Conservation (phyloP, 106 monocot species). For the Allium cepa region DNA sequence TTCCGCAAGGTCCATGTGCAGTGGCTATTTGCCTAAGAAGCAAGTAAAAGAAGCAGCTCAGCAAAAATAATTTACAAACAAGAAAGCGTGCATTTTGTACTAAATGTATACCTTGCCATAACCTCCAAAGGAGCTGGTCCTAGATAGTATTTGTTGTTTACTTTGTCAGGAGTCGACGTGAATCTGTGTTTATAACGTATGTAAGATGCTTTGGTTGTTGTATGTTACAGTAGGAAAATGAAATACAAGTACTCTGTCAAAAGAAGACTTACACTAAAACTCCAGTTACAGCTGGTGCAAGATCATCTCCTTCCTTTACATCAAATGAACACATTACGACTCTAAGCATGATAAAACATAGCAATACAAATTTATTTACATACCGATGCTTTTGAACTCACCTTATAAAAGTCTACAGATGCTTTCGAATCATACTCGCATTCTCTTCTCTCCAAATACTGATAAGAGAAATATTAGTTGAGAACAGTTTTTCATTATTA, state of each 20-base stretch:
- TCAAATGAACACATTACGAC: neutral
- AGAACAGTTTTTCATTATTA: too few relatives aligned
- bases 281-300: slow-evolving; percentile 42
- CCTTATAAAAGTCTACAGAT: slow-evolving; percentile 59
- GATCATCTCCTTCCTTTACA: slow-evolving; percentile 47
- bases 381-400: slow-evolving; percentile 7
- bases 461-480: slow-evolving; percentile 3
- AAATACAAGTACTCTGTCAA: neutral
- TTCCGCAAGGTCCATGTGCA: slow-evolving; percentile 73
- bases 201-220: neutral
- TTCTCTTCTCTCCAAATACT: slow-evolving; percentile 86
- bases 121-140: slow-evolving; percentile 82
- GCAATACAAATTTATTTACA: neutral
- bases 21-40: slow-evolving; percentile 74
- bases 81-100: neutral
- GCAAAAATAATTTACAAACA: neutral
- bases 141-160: slow-evolving; percentile 57
- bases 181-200: slow-evolving; percentile 35
- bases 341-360: neutral
- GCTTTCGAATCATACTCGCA: slow-evolving; percentile 71
- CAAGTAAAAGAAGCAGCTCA: neutral
- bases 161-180: slow-evolving; percentile 57
- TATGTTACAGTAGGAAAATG: neutral
- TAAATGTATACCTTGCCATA: slow-evolving; percentile 58
- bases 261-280: slow-evolving; percentile 54